Evolutionary conservation across 192 early-diverging fungal species (phyloP).

Genomic region (Thamnidium elegans): DNA sequence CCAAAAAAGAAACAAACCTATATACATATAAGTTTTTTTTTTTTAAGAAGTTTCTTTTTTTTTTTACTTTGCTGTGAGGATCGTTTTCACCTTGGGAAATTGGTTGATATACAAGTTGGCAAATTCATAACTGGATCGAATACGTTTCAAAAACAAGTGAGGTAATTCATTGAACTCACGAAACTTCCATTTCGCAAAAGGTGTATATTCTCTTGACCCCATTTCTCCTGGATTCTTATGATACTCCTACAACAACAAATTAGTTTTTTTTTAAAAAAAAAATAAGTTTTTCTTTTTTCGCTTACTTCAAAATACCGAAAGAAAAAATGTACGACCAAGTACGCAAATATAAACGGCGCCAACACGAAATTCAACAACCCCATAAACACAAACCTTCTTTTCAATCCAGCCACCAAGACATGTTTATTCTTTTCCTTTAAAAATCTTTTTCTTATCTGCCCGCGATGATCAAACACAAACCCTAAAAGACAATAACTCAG

Average conservation of each 20-base stretch:
- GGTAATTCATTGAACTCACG: conserved; percentile 98
- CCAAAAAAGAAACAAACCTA: conserved; percentile 85
- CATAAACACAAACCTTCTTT: conserved; percentile 84
- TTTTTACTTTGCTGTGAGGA: conserved; percentile 66
- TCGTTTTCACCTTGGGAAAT: conserved; percentile 83
- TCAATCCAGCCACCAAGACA: conserved; percentile 64
- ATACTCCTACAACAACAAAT: conserved; percentile 55
- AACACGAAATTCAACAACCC: conserved; percentile 80
- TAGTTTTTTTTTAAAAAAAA: not conserved
- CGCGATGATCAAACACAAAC: conserved; percentile 87
- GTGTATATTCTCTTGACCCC: conserved; percentile 78
- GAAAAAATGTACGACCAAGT: conserved; percentile 80
- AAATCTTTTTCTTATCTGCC: conserved; percentile 78
- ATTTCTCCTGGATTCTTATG: conserved; percentile 80
- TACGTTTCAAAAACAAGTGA: conserved; percentile 77
- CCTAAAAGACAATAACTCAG: conserved; percentile 80
- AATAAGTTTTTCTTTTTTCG: not conserved
- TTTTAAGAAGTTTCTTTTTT: not conserved
- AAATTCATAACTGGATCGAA: conserved; percentile 67
- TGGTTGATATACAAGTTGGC: conserved; percentile 86
- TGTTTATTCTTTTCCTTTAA: conserved; percentile 66
- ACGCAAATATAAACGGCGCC: conserved; percentile 84
- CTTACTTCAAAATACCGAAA: conserved; percentile 92
- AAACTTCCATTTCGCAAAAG: conserved; percentile 88
- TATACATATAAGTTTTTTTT: not conserved